phyloP scores from a whole-genome alignment of 2,329 filamentous ascomycete genomes.

The Dryadomyces sulphureus region DNA sequence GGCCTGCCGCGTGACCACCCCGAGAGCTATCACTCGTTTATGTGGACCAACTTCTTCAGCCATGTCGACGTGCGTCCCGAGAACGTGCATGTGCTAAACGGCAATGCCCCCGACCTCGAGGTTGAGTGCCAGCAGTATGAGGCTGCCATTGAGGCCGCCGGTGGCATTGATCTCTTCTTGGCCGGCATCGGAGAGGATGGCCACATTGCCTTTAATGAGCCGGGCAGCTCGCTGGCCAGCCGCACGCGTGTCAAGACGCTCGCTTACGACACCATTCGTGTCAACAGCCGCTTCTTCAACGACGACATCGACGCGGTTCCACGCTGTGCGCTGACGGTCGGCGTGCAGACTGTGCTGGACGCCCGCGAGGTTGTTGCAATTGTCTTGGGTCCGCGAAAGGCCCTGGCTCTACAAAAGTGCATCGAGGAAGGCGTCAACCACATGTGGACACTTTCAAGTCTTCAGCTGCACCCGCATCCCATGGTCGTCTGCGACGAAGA shows the following conservation, averaged over 20 bases:
- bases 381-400: conserved; percentile 59
- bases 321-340: conserved; percentile 55
- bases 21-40: conserved; percentile 68
- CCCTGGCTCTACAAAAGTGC: conserved; percentile 55
- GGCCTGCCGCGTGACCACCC: conserved; percentile 59
- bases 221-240: conserved; percentile 54
- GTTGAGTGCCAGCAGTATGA: conserved; percentile 62
- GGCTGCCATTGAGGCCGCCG: conserved; percentile 48
- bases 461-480: conserved; percentile 59
- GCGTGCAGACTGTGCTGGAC: conserved; percentile 40
- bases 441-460: conserved; percentile 63
- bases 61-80: conserved; percentile 55
- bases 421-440: conserved; percentile 64
- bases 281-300: conserved; percentile 60
- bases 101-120: conserved; percentile 53
- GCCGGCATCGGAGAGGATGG: conserved; percentile 65
- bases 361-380: conserved; percentile 61
- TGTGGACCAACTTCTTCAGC: conserved; percentile 71
- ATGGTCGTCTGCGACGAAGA: conserved; percentile 66
- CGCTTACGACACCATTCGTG: conserved; percentile 62
- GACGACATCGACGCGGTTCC: conserved; percentile 51
- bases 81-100: conserved; percentile 59
- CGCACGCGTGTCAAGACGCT: conserved; percentile 64
- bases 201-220: conserved; percentile 73
- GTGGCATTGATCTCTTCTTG: conserved; percentile 65